Evolutionary conservation across 2,329 filamentous ascomycete species (phyloP).

Genomic region (Fusarium setosum): DNA sequence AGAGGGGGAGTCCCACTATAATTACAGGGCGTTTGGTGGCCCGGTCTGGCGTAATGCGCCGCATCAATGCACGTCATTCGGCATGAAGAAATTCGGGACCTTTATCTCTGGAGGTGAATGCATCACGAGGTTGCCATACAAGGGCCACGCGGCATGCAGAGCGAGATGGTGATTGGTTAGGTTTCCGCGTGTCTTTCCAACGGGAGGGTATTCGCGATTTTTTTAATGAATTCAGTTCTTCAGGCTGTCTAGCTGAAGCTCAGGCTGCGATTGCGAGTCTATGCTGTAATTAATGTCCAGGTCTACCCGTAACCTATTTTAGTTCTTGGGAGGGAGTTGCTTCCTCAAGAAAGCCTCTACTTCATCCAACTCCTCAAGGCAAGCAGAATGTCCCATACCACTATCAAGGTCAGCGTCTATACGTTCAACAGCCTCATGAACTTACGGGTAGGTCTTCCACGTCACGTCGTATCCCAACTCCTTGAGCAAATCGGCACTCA

Average conservation of each 20-base stretch:
- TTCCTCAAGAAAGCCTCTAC: constrained; percentile 70
- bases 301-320: neutral
- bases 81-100: constrained; percentile 16
- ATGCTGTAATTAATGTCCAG: no score
- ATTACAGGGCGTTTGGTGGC: constrained; percentile 35
- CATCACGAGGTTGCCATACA: constrained; percentile 27
- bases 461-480: constrained; percentile 78
- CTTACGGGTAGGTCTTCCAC: constrained; percentile 81
- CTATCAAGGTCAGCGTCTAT: constrained; percentile 51
- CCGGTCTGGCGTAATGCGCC: constrained; percentile 17
- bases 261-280: neutral
- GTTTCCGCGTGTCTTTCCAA: constrained; percentile 2
- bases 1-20: constrained; percentile 34
- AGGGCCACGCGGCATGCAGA: constrained; percentile 17
- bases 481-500: constrained; percentile 75
- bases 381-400: constrained; percentile 80
- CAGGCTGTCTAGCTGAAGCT: neutral
- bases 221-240: neutral
- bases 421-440: constrained; percentile 3
- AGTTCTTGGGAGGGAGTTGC: constrained; percentile 53
- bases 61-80: constrained; percentile 38
- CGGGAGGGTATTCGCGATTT: constrained; percentile 2
- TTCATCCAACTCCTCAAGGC: constrained; percentile 83
- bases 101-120: neutral
- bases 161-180: constrained; percentile 13